Evolutionary conservation across 495 filamentous ascomycete genomes (phyloP).

Genomic region (Aeminium ludgeri): DNA sequence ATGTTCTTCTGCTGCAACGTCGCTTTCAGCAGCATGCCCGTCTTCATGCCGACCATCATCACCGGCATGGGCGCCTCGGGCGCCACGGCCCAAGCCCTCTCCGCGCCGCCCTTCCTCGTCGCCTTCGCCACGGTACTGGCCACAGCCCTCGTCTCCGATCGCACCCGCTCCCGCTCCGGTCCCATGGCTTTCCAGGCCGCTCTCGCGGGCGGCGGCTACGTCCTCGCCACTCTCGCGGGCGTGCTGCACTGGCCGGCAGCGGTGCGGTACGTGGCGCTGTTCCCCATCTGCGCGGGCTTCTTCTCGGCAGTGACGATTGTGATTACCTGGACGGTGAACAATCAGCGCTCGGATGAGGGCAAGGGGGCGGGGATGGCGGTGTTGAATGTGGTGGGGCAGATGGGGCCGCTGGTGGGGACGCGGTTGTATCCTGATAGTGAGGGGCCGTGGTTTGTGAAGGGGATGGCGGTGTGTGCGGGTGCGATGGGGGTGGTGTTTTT

Average conservation of each 20-base stretch:
- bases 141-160: constrained; percentile 24
- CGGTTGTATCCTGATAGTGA: constrained; percentile 41
- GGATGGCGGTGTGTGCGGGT: constrained; percentile 40
- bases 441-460: constrained; percentile 40
- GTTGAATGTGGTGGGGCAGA: constrained; percentile 44
- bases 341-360: constrained; percentile 30
- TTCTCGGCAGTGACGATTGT: constrained; percentile 46
- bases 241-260: constrained; percentile 3
- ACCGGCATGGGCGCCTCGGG: constrained; percentile 22
- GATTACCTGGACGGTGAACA: constrained; percentile 46
- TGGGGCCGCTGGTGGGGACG: constrained; percentile 45
- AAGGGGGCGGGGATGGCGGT: constrained; percentile 42
- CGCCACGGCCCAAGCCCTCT: constrained; percentile 21
- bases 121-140: constrained; percentile 21
- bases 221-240: constrained; percentile 35
- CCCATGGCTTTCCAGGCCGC: constrained; percentile 20
- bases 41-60: constrained; percentile 27
- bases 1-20: constrained; percentile 29
- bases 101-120: constrained; percentile 25
- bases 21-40: constrained; percentile 24
- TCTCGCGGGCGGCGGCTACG: constrained; percentile 44
- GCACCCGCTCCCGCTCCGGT: constrained; percentile 15
- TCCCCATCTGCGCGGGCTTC: constrained; percentile 41
- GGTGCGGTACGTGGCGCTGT: constrained; percentile 38
- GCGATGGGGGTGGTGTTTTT: constrained; percentile 38